Conservation (phyloP, 306 rosid genomes). For the Arachis stenosperma region DNA sequence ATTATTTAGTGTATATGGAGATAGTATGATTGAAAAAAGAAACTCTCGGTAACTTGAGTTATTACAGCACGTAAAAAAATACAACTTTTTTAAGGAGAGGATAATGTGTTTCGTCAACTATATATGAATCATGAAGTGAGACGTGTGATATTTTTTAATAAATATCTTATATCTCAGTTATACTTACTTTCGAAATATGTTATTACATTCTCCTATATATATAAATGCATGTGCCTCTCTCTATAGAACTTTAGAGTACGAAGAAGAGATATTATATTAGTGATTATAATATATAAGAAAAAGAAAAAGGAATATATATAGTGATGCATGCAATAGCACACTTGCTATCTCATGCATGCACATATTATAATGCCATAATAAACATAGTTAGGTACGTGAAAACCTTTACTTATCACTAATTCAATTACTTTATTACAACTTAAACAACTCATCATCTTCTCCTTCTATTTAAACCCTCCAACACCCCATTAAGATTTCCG, state of each 20-base stretch:
- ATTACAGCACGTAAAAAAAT: too few species aligned
- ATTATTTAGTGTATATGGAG: too few species aligned
- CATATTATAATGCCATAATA: slow-evolving; percentile 15
- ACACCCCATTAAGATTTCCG: slow-evolving; percentile 51
- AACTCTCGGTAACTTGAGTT: too few species aligned
- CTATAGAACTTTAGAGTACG: slow-evolving; percentile 22
- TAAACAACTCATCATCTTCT: slow-evolving; percentile 38
- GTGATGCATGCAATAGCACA: slow-evolving; percentile 29
- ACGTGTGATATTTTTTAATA: slow-evolving; percentile 24
- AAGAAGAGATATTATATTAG: slow-evolving; percentile 17
- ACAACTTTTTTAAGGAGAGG: background rate
- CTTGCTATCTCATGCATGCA: slow-evolving; percentile 46
- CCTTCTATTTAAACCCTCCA: slow-evolving; percentile 69
- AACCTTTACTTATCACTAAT: slow-evolving; percentile 31
- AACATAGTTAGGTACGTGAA: slow-evolving; percentile 55
- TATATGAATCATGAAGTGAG: background rate
- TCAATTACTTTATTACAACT: slow-evolving; percentile 30
- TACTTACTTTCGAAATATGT: too few species aligned
- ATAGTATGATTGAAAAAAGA: too few species aligned
- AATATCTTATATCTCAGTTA: slow-evolving; percentile 17
- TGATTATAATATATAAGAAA: too few species aligned
- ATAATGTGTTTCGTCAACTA: background rate
- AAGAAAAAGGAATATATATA: background rate
- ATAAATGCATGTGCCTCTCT: slow-evolving; percentile 36
- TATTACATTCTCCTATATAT: background rate